Evolutionary conservation across 345 rosid species (phyloP).

Genomic region (Excoecaria agallocha): DNA sequence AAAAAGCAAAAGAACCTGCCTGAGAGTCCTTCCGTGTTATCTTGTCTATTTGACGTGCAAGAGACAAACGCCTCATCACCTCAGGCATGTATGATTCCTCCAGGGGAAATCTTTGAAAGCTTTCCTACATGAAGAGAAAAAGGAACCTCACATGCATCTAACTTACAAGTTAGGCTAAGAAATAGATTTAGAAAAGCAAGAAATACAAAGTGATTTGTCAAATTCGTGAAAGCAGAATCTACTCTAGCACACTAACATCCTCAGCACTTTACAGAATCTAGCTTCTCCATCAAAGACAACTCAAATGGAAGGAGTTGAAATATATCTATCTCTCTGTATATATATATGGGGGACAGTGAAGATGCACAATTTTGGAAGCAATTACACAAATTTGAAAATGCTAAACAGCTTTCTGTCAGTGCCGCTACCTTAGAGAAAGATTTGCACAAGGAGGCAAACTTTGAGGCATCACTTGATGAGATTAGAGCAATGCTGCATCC

Average conservation of each 20-base stretch:
- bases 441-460: slow-evolving; percentile 82
- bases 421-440: slow-evolving; percentile 75
- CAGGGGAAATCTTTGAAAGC: slow-evolving; percentile 73
- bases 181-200: neutral
- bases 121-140: slow-evolving; percentile 54
- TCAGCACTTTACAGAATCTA: neutral
- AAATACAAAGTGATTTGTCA: neutral
- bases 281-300: neutral
- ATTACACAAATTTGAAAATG: neutral
- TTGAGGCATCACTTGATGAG: slow-evolving; percentile 70
- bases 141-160: neutral
- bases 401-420: slow-evolving; percentile 3
- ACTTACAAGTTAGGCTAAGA: slow-evolving; percentile 3
- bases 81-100: slow-evolving; percentile 85
- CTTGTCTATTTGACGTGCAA: slow-evolving; percentile 88
- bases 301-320: neutral
- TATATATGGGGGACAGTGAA: slow-evolving; percentile 3
- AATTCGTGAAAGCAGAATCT: slow-evolving; percentile 10
- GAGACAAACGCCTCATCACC: slow-evolving; percentile 76
- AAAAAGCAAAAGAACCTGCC: slow-evolving; percentile 36
- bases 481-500: slow-evolving; percentile 94
- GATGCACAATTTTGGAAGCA: neutral
- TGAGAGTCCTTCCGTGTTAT: slow-evolving; percentile 73
- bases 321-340: neutral
- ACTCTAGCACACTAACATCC: slow-evolving; percentile 5